These are phyloP conservation scores for Pseudocercospora musae DNA, from an alignment of 2,329 filamentous ascomycete species.

Conservation along the genomic window DNA sequence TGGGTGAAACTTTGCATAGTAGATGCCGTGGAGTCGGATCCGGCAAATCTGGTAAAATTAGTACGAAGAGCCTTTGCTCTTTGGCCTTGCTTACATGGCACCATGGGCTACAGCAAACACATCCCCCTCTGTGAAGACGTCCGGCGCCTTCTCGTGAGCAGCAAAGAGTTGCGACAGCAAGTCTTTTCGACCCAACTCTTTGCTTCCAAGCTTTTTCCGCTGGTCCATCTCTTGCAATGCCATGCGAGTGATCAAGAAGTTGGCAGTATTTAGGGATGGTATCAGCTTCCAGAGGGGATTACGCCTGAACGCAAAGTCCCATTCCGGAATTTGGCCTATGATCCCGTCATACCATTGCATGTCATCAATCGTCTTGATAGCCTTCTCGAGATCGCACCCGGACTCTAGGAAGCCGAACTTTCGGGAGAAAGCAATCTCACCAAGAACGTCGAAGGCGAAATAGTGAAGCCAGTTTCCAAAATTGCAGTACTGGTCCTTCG, in stretches of 20 bases:
- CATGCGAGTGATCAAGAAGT: constrained; percentile 52
- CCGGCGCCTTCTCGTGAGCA: constrained; percentile 51
- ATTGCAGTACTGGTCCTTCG: constrained; percentile 39
- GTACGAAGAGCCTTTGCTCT: not conserved
- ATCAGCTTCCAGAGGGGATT: constrained; percentile 50
- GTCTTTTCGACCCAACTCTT: constrained; percentile 50
- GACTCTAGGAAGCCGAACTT: constrained; percentile 54
- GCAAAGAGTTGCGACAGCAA: constrained; percentile 52
- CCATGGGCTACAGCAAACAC: constrained; percentile 58
- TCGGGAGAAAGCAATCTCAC: constrained; percentile 39
- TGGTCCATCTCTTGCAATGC: constrained; percentile 49
- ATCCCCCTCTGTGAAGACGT: constrained; percentile 50
- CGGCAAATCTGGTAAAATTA: constrained; percentile 42
- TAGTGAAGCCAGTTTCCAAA: constrained; percentile 43
- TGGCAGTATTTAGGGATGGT: constrained; percentile 44
- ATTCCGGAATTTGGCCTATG: constrained; percentile 51
- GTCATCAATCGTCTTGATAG: constrained; percentile 53
- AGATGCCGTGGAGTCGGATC: constrained; percentile 59
- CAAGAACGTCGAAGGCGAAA: constrained; percentile 39
- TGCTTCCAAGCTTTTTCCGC: constrained; percentile 47
- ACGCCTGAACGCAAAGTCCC: constrained; percentile 48
- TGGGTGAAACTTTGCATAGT: constrained; percentile 58
- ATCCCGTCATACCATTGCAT: constrained; percentile 54
- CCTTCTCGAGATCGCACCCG: constrained; percentile 50
- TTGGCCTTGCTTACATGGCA: constrained; percentile 50